Evolutionary conservation across 2,329 filamentous ascomycete genomes (phyloP).

Genomic region (Phyllachora maydis): DNA sequence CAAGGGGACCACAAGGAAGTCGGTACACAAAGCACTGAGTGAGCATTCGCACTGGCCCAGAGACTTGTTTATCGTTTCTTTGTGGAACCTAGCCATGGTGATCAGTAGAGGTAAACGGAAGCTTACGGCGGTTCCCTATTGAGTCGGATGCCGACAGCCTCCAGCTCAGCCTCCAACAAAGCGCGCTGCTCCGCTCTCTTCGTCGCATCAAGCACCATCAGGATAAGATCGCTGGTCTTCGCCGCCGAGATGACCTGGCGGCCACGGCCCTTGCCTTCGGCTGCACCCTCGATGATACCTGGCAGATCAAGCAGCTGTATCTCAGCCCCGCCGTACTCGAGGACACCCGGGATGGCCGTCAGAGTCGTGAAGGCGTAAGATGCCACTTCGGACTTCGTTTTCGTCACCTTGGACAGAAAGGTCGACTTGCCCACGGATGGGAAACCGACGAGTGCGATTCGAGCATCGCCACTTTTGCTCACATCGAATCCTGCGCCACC

Average conservation of each 20-base stretch:
- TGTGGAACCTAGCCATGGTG: too few relatives aligned
- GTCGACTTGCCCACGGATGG: constrained; percentile 98
- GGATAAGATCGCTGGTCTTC: constrained; percentile 91
- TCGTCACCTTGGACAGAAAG: constrained; percentile 96
- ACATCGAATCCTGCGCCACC: constrained; percentile 81
- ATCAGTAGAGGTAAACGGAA: constrained; percentile 1
- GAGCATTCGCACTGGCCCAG: too few relatives aligned
- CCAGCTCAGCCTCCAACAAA: constrained; percentile 75
- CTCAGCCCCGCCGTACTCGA: constrained; percentile 94
- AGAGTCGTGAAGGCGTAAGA: constrained; percentile 95
- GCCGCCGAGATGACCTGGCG: constrained; percentile 93
- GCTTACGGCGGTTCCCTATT: constrained; percentile 77
- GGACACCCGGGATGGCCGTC: constrained; percentile 88
- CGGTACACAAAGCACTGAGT: too few relatives aligned
- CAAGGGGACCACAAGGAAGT: too few relatives aligned
- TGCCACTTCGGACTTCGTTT: constrained; percentile 89
- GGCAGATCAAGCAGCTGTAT: constrained; percentile 96
- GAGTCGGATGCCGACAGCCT: constrained; percentile 83
- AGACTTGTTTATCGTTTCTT: too few relatives aligned
- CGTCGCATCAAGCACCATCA: constrained; percentile 94
- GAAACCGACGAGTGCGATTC: constrained; percentile 95
- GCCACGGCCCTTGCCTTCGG: constrained; percentile 88
- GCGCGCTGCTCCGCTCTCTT: constrained; percentile 88
- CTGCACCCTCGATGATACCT: constrained; percentile 92
- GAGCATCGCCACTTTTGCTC: constrained; percentile 86